A percentile compares a stretch with the other conserved stretches of the same genome.
Conservation (phyloP, 192 early-diverging fungal species). For the Linnemannia elongata region DNA sequence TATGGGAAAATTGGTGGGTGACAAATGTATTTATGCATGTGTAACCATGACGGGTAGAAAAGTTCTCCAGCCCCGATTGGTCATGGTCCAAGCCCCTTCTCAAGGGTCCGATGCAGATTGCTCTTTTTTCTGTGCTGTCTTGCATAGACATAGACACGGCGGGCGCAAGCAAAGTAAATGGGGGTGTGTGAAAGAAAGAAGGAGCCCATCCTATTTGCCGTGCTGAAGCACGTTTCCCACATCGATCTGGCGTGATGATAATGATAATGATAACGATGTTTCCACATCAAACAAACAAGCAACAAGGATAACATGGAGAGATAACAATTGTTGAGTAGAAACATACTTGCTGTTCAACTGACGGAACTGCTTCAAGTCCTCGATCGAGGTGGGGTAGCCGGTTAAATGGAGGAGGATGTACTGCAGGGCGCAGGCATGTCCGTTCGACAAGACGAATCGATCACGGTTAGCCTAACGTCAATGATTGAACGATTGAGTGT, state of each 20-base stretch:
- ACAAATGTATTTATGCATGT: neutral
- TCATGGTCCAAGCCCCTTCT: neutral
- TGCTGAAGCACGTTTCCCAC: neutral
- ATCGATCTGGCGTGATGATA: neutral
- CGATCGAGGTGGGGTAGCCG: conserved; percentile 89
- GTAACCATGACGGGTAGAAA: neutral
- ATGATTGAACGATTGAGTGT: neutral
- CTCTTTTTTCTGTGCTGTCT: neutral
- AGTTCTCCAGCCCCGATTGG: neutral
- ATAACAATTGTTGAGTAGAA: neutral
- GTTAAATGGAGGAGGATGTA: conserved; percentile 91
- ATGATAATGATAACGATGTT: neutral
- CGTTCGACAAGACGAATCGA: conserved; percentile 98
- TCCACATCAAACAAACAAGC: neutral
- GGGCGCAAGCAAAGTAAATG: neutral
- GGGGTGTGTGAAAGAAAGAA: neutral
- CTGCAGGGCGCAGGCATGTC: conserved; percentile 95
- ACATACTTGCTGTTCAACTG: conserved; percentile 84
- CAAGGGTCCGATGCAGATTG: neutral
- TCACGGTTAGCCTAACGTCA: conserved; percentile 83
- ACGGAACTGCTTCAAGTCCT: conserved; percentile 94
- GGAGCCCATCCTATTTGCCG: neutral
- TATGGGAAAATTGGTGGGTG: neutral
- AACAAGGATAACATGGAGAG: neutral
- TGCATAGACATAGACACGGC: neutral